Evolutionary conservation across 495 filamentous ascomycete genomes (phyloP), one percentile per base, ranked within the genome.

Genomic region (Podospora appendiculata): DNA sequence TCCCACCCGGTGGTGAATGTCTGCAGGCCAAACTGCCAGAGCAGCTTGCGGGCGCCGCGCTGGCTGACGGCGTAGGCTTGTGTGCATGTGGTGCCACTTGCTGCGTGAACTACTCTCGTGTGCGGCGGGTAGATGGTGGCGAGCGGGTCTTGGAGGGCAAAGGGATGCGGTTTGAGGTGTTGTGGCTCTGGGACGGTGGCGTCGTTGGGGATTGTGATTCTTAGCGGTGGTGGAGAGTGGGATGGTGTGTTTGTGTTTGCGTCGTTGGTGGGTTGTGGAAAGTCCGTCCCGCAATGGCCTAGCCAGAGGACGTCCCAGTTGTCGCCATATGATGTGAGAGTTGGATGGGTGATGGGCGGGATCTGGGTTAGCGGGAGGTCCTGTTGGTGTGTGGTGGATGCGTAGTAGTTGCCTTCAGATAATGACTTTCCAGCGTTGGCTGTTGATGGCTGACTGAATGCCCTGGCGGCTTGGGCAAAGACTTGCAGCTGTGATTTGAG

Each of bases 261-360:
- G 7, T 16, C 8, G 38, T 32, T 16, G 16, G 13, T 9, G 13
- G 13, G 13, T 6, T 1, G 25, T 1, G 75, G 72, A 13, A 78
- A 64, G 14, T 69, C 60, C 7, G 68, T 72, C 19, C 74, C 73
- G 59, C 75, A 77, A 57, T 73, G 73, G 32, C 75, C 75, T 0
- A 78, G 68, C 75, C 72, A 78, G 13, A 78, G 60, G 25, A 78
- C 51, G 56, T 79, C 76, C 75, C 74, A 79, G 39, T 57, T 55
- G 32, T 71, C 64, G 4, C 75, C 74, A 54, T 74, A 79, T 3
- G 63, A 63, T 2, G 52, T 50, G 6, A 52, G 10, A 4, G 13
- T 48, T 38, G 52, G 47, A 0, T 10, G 47, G 9, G 45, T 41
- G 12, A 45, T 39, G 45, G 18, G 8, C 0, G 53, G 56, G 3